A percentile compares a stretch with the other conserved stretches of the same genome.
These are phyloP conservation scores for Tympanopsis confertula DNA, from an alignment of 2,329 filamentous ascomycete species.

Conservation along the genomic window DNA sequence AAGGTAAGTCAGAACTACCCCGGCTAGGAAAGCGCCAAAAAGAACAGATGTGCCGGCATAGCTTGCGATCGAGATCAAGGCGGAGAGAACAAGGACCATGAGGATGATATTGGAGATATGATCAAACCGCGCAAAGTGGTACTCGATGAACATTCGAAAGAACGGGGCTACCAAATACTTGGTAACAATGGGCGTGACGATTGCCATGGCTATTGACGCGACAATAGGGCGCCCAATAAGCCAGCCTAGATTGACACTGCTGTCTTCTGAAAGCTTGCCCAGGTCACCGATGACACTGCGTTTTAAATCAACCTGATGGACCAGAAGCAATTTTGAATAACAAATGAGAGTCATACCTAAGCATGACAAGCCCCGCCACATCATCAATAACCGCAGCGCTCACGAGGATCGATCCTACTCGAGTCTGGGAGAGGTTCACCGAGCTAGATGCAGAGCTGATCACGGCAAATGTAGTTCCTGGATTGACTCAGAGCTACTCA, in stretches of 20 bases:
- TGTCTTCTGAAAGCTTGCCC: constrained; percentile 7
- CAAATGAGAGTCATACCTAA: constrained; percentile 13
- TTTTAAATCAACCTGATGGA: neutral
- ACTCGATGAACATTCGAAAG: constrained; percentile 18
- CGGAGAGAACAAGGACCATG: constrained; percentile 17
- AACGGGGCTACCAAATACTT: constrained; percentile 24
- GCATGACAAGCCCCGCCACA: constrained; percentile 29
- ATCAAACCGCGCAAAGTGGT: constrained; percentile 17
- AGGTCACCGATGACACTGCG: constrained; percentile 11
- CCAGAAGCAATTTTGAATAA: neutral
- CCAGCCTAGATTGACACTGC: constrained; percentile 17
- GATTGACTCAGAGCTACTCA: constrained; percentile 14
- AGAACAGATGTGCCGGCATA: constrained; percentile 23
- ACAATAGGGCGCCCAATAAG: constrained; percentile 23
- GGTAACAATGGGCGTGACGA: constrained; percentile 19
- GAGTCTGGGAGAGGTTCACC: constrained; percentile 26
- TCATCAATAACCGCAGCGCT: constrained; percentile 34
- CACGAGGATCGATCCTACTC: constrained; percentile 28
- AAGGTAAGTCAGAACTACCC: constrained; percentile 20
- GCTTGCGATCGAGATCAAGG: constrained; percentile 15
- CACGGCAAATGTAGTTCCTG: constrained; percentile 21
- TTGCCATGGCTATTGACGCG: constrained; percentile 19
- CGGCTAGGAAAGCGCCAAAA: constrained; percentile 26
- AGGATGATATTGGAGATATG: constrained; percentile 13
- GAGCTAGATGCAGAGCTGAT: constrained; percentile 14